These are phyloP conservation scores for Blastomyces percursus DNA, from an alignment of 2,329 filamentous ascomycete species.

Conservation along the genomic window DNA sequence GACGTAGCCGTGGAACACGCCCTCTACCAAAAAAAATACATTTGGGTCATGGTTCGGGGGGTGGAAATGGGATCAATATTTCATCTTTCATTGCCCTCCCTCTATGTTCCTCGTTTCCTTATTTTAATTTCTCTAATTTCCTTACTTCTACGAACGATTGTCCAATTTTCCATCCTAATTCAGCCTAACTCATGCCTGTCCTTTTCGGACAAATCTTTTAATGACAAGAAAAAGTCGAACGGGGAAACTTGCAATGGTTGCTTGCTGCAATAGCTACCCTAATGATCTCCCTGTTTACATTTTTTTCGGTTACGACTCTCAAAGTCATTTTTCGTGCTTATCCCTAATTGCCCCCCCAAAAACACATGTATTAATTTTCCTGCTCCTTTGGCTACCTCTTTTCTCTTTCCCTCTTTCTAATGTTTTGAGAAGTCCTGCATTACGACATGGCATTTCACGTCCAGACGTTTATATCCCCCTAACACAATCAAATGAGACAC, in stretches of 20 bases:
- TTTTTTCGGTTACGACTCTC: neutral
- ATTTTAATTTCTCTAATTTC: constrained; percentile 3
- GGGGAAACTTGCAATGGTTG: neutral
- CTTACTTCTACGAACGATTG: constrained; percentile 2
- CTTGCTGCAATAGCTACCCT: neutral
- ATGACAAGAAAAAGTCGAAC: neutral
- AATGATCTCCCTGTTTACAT: neutral
- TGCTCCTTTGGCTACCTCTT: neutral
- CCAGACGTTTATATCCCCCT: neutral
- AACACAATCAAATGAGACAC: neutral
- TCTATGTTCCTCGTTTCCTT: neutral
- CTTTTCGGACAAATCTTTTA: constrained; percentile 1
- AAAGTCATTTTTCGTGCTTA: neutral
- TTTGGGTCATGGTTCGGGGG: neutral
- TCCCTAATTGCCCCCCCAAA: neutral
- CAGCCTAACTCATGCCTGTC: constrained; percentile 12
- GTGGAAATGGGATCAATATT: neutral
- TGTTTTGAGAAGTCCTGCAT: neutral
- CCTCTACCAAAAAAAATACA: neutral
- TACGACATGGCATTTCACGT: neutral
- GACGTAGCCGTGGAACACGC: neutral
- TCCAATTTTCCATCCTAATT: constrained; percentile 5
- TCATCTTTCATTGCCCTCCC: neutral
- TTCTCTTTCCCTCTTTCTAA: neutral
- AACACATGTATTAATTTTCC: neutral